Percentiles rank a stretch among this genome's conserved stretches.
Conservation (phyloP, 805 yeast genomes). For the Pichia deserticola region DNA sequence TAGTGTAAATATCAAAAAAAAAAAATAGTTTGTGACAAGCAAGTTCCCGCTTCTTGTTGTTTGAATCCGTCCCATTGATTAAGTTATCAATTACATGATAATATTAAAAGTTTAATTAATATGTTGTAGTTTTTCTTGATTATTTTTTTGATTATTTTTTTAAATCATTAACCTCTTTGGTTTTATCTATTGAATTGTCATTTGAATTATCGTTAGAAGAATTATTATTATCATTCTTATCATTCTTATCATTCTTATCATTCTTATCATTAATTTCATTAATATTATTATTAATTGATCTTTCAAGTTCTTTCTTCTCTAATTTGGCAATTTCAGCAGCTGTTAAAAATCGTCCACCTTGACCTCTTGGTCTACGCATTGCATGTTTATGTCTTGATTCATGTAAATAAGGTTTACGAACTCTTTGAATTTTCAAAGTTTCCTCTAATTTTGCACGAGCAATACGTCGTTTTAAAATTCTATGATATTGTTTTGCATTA, state of each 20-base stretch:
- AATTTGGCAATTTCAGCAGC: slow-evolving; percentile 81
- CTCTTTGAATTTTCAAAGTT: slow-evolving; percentile 75
- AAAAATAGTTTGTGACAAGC: too few species aligned
- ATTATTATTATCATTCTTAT: background rate
- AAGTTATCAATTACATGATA: too few species aligned
- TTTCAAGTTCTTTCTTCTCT: slow-evolving; percentile 5
- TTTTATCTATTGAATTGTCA: too few species aligned
- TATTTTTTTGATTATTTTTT: too few species aligned
- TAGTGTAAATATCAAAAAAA: too few species aligned
- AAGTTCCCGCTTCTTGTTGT: too few species aligned
- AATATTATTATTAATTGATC: background rate
- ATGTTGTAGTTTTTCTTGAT: too few species aligned
- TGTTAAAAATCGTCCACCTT: slow-evolving; percentile 94
- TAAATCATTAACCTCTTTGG: too few species aligned
- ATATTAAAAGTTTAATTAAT: too few species aligned
- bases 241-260: background rate
- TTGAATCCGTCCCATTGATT: too few species aligned
- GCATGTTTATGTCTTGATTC: slow-evolving; percentile 98
- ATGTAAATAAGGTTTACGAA: slow-evolving; percentile 88
- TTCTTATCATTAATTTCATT: background rate
- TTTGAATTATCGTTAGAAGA: too few species aligned
- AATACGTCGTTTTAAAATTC: slow-evolving; percentile 84
- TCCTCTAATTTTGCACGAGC: slow-evolving; percentile 94
- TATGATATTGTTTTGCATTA: slow-evolving; percentile 94
- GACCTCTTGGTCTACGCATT: slow-evolving; percentile 98